Evolutionary conservation across 2,329 filamentous ascomycete genomes (phyloP), one percentile per base, ranked within the genome.

Genomic region (Lasiodiplodia gonubiensis): DNA sequence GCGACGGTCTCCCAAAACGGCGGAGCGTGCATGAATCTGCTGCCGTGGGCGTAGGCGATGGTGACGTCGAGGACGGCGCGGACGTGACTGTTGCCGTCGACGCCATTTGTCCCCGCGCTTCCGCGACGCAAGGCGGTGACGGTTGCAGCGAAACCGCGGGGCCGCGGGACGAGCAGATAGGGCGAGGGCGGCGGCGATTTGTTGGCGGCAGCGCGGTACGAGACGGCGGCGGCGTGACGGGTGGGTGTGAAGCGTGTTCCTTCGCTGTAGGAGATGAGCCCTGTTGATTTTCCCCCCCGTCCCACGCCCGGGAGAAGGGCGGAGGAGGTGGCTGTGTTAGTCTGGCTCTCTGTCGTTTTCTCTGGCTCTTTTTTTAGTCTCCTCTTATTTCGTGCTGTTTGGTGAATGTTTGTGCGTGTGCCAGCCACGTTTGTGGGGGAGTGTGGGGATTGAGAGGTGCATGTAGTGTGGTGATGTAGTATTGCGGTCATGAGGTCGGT

Each of bases 241-340:
- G 78, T 72, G 0, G 79, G 78, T 2, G 85, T 88, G 74, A 83
- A 89, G 69, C 87, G 82, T 10, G 86, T 89, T n/a, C 84, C 85
- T 78, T 90, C 88, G 72, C 85, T 88, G 80, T 87, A 89, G 72
- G 86, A 86, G 71, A 90, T 84, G 71, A 89, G 84, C 88, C 86
- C 86, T 89, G 18, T 23, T 37, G 70, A 8, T 3, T n/a, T n/a
- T 2, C 1, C 5, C 27, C 27, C 27, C 30, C 30, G 1, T 33
- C 7, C 30, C 30, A 8, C 30, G 7, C 30, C 30, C 30, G 30
- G 42, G 42, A n/a, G 5, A 4, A 11, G 42, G 10, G 8, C n/a
- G 39, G n/a, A 42, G 23, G 23, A n/a, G 37, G 35, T 23, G 55
- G 55, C 55, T 48, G 39, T 48, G 57, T 60, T 21, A 60, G 63